A percentile compares a stretch with the other conserved stretches of the same genome.
phyloP scores from a whole-genome alignment of 2,329 filamentous ascomycete genomes.

The Xylariomycetidae sp. region DNA sequence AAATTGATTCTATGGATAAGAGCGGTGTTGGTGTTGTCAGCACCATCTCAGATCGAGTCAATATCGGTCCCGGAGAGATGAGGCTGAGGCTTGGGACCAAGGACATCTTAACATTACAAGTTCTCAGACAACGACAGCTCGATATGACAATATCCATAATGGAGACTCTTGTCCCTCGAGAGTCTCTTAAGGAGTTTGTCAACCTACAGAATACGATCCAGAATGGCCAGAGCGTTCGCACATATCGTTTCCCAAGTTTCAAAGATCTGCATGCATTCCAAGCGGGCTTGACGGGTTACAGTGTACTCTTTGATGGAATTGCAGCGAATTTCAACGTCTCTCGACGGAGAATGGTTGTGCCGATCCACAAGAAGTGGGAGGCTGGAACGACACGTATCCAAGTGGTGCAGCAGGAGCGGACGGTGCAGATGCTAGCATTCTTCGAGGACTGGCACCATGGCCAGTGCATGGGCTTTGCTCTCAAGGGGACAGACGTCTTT shows the following conservation, averaged over 20 bases:
- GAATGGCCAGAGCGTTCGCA: conserved; percentile 61
- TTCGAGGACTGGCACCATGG: conserved; percentile 86
- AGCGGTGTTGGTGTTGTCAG: conserved; percentile 40
- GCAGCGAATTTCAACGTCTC: conserved; percentile 76
- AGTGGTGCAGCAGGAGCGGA: conserved; percentile 70
- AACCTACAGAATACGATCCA: conserved; percentile 55
- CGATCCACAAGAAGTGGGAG: conserved; percentile 93
- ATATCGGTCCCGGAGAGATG: conserved; percentile 71
- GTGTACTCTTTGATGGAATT: conserved; percentile 68
- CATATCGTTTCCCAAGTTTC: conserved; percentile 62
- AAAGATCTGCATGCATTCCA: conserved; percentile 75
- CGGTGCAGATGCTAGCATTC: conserved; percentile 76
- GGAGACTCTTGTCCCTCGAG: conserved; percentile 59
- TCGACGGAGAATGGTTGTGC: conserved; percentile 80
- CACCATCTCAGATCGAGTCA: conserved; percentile 77
- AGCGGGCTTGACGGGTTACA: conserved; percentile 72
- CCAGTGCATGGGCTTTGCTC: conserved; percentile 80
- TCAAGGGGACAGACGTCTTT: conserved; percentile 80
- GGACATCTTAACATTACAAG: conserved; percentile 56
- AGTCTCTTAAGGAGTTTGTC: conserved; percentile 57
- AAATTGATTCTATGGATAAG: conserved; percentile 65
- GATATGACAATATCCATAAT: conserved; percentile 75
- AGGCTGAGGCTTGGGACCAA: conserved; percentile 61
- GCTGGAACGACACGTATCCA: conserved; percentile 76
- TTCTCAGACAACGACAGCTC: conserved; percentile 68